These are phyloP conservation scores for Alternaria novae-zelandiae DNA, from an alignment of 2,329 filamentous ascomycete species.

Conservation along the genomic window DNA sequence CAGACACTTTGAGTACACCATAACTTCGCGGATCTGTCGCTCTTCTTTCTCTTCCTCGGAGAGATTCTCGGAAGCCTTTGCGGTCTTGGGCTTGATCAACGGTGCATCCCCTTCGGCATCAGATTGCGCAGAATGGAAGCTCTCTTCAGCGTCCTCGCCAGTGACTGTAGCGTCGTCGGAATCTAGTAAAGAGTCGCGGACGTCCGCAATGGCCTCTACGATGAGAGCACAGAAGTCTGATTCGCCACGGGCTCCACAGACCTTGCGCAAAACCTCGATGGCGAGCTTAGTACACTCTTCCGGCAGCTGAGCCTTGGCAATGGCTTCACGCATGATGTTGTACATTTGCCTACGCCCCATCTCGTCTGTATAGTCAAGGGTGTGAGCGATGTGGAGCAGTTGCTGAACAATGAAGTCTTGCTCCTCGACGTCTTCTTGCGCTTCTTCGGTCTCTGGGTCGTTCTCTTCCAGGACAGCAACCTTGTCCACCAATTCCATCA, in stretches of 20 bases:
- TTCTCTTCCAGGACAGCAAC: conserved; percentile 61
- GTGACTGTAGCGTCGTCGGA: conserved; percentile 68
- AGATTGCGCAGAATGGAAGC: conserved; percentile 92
- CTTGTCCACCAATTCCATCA: conserved; percentile 67
- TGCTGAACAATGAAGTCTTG: conserved; percentile 97
- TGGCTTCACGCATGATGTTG: conserved; percentile 80
- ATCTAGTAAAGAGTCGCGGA: conserved; percentile 86
- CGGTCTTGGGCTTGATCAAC: conserved; percentile 52
- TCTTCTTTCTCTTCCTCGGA: conserved; percentile 62
- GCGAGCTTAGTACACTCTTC: conserved; percentile 91
- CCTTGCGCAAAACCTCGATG: conserved; percentile 79
- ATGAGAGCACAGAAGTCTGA: conserved; percentile 84
- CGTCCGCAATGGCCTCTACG: conserved; percentile 92
- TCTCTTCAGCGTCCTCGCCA: conserved; percentile 64
- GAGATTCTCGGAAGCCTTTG: conserved; percentile 48
- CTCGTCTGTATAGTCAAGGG: conserved; percentile 96
- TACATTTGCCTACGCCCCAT: conserved; percentile 97
- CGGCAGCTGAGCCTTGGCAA: conserved; percentile 85
- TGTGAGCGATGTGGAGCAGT: conserved; percentile 87
- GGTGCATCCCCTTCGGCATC: conserved; percentile 71
- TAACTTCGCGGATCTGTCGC: conserved; percentile 86
- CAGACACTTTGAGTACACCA: conserved; percentile 98
- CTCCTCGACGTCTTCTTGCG: conserved; percentile 82
- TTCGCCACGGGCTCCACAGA: conserved; percentile 81
- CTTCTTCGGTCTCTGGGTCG: conserved; percentile 65